phyloP scores from a whole-genome alignment of 2,329 filamentous ascomycete genomes.

The Aspergillus fumigatus region DNA sequence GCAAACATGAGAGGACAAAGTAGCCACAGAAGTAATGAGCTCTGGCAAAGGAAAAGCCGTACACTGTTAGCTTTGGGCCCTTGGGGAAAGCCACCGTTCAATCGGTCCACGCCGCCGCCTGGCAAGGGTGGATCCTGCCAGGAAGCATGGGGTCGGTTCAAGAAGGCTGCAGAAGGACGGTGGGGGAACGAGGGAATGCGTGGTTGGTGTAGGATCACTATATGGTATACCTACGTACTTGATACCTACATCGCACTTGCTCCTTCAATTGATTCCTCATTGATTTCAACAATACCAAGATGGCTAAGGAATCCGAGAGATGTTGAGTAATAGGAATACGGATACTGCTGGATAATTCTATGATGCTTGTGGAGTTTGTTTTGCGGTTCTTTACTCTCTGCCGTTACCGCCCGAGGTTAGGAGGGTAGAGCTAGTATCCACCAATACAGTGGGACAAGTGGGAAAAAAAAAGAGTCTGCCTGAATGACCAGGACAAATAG shows the following conservation, averaged over 20 bases:
- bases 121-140: conserved; percentile 14
- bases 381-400: not conserved
- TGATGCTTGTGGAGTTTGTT: not conserved
- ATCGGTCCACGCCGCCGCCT: conserved; percentile 17
- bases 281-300: not conserved
- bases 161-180: conserved; percentile 6
- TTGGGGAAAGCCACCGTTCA: conserved; percentile 11
- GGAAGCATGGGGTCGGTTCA: conserved; percentile 8
- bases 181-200: conserved; percentile 4
- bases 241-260: not conserved
- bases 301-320: not conserved
- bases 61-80: not conserved
- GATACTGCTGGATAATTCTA: not conserved
- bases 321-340: not conserved
- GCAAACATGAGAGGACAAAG: not conserved
- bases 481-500: not conserved
- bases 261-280: not conserved
- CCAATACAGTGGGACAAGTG: not conserved
- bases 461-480: not conserved
- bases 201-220: not conserved
- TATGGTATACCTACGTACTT: not conserved
- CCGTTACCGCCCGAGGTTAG: not conserved
- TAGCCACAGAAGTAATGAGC: too few species aligned
- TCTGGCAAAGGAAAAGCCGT: too few species aligned
- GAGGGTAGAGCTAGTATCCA: not conserved